A percentile compares a stretch with the other conserved stretches of the same genome.
Evolutionary conservation across 208 protist species (phyloP).

Genomic region (Tetramitus jugosus): DNA sequence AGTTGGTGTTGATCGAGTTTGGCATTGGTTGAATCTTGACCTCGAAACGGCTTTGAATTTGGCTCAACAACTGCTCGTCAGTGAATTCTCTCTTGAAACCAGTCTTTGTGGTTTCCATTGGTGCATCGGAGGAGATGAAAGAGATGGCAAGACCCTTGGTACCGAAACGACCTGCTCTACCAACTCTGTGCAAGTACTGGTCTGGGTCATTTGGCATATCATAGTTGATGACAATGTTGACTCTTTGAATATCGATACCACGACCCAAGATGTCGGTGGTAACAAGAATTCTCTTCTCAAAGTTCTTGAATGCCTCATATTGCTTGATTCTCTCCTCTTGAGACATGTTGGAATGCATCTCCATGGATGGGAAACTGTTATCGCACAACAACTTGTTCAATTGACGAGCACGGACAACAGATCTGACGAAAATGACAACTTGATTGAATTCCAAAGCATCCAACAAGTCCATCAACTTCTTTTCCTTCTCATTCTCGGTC

Average conservation of each 20-base stretch:
- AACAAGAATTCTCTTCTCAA: conserved; percentile 94
- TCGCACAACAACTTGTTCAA: conserved; percentile 88
- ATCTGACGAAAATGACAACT: conserved; percentile 98
- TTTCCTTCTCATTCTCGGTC: conserved; percentile 90
- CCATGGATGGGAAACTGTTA: conserved; percentile 89
- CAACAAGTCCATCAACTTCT: conserved; percentile 92
- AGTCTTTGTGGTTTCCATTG: background rate
- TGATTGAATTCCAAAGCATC: conserved; percentile 99
- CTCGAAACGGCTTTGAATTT: conserved; percentile 9
- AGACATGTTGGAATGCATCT: conserved; percentile 85
- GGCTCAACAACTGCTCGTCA: background rate
- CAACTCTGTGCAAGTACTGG: conserved; percentile 95
- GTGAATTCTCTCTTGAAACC: background rate
- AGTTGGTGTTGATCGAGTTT: too few relatives aligned
- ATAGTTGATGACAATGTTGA: conserved; percentile 99
- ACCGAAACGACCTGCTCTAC: conserved; percentile 87
- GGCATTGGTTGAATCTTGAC: background rate
- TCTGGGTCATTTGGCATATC: conserved; percentile 96
- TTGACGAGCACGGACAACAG: conserved; percentile 74
- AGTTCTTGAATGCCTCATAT: conserved; percentile 93
- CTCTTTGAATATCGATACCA: conserved; percentile 98
- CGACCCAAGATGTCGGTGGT: conserved; percentile 98
- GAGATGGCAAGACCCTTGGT: conserved; percentile 98
- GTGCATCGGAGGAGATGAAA: conserved; percentile 83
- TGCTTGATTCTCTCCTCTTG: conserved; percentile 77